These are phyloP conservation scores for Copromyces sp. DNA, from an alignment of 495 filamentous ascomycete species.

Conservation along the genomic window DNA sequence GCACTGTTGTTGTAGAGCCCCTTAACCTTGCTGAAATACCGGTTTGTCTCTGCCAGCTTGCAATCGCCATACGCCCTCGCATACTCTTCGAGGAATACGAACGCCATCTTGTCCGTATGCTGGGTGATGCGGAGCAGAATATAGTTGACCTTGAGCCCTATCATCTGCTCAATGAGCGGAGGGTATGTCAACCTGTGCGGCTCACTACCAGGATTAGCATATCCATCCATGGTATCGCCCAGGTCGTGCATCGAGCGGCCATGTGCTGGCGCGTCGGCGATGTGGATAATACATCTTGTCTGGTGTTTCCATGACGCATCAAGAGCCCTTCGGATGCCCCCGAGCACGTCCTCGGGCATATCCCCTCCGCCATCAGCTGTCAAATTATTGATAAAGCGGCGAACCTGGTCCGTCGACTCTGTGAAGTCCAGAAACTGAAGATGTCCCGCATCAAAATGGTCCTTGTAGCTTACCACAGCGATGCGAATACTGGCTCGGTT, in stretches of 20 bases:
- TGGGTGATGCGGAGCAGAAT: conserved; percentile 24
- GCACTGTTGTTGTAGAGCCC: neutral
- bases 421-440: conserved; percentile 32
- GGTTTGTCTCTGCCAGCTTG: conserved; percentile 15
- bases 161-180: conserved; percentile 20
- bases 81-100: conserved; percentile 21
- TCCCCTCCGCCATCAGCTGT: conserved; percentile 20
- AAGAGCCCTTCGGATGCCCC: conserved; percentile 20
- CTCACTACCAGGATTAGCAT: conserved; percentile 19
- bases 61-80: conserved; percentile 11
- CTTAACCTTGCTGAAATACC: conserved; percentile 11
- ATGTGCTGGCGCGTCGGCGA: conserved; percentile 28
- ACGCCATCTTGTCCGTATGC: conserved; percentile 25
- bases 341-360: conserved; percentile 26
- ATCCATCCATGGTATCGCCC: conserved; percentile 9
- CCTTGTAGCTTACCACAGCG: conserved; percentile 30
- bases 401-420: conserved; percentile 10
- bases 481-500: conserved; percentile 32
- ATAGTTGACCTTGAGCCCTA: conserved; percentile 28
- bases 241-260: conserved; percentile 16
- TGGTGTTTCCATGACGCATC: conserved; percentile 23
- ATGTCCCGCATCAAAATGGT: conserved; percentile 20
- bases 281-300: conserved; percentile 31
- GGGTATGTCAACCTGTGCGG: conserved; percentile 24
- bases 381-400: conserved; percentile 14